Base-by-base conservation (phyloP, 176 grass and related monocot genomes). In the Puya raimondii region DNA sequence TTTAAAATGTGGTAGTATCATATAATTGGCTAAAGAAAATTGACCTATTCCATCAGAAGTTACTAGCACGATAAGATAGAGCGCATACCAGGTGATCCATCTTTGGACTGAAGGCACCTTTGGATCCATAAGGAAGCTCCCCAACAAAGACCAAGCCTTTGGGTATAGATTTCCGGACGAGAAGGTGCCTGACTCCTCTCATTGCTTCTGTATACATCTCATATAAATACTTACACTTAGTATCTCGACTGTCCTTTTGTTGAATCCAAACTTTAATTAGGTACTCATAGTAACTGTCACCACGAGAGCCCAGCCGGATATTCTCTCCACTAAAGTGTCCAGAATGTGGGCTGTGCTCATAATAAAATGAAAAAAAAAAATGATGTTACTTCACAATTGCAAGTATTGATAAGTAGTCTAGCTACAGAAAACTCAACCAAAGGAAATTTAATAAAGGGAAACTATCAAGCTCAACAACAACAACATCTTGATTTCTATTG, bases 261-360 rank as follows among this genome's bases (percentile, higher is more conserved):
- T 97, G 94, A 81, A 97, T 75, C 94, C 94, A 97, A 51, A 90
- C 77, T 92, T 97, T 97, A 61, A 97, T 54, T 20, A 97, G 77
- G 78, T 97, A 97, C 54, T 97, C 94, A 80, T 97, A 97, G 63
- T 97, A 97, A 80, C 93, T 97, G 74, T 97, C 93, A 81, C 93
- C 93, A 70, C 89, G 89, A 64, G 93, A 97, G 76, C 93, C 93
- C 66, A 97, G 81, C 29, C 93, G 80, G 70, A 97, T 97, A 75
- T 97, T 92, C 70, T 97, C 86, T 80, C 93, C 93, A 47, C 70
- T 85, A 77, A 92, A 97, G 64, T 92, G 89, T 84, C 93, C 89
- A 66, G 93, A 87, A 29, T 75, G 68, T 56, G 93, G 93, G 69
- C 93, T 97, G 86, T 75, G 74, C 65, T 73, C 18, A 76, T 75